Evolutionary conservation across 164 flowering plant species (phyloP).

Genomic region (Platanus orientalis): DNA sequence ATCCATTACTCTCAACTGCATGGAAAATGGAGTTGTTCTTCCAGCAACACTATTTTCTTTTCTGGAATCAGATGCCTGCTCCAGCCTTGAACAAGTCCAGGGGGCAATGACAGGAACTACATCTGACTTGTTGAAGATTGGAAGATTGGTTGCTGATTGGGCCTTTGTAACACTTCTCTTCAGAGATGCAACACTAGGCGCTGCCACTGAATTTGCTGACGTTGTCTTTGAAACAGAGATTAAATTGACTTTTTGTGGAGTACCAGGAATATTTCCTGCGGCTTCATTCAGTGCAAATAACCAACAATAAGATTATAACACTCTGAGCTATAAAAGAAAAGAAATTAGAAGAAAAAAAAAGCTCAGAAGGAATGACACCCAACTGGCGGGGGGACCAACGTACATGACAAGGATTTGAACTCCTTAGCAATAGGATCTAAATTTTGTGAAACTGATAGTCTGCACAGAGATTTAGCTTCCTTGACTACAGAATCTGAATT

Average conservation of each 20-base stretch:
- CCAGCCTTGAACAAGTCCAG: slow-evolving; percentile 44
- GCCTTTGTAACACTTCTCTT: slow-evolving; percentile 48
- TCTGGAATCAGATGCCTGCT: slow-evolving; percentile 57
- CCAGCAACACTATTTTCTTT: slow-evolving; percentile 47
- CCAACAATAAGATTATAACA: slow-evolving; percentile 5
- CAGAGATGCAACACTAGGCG: slow-evolving; percentile 35
- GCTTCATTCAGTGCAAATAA: slow-evolving; percentile 37
- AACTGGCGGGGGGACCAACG: slow-evolving; percentile 10
- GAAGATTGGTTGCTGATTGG: slow-evolving; percentile 41
- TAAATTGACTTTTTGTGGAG: slow-evolving; percentile 65
- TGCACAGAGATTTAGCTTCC: slow-evolving; percentile 58
- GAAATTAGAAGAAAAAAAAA: slow-evolving; percentile 1
- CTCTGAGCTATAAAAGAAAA: too few relatives aligned
- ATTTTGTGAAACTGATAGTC: slow-evolving; percentile 55
- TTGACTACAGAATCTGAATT: slow-evolving; percentile 53
- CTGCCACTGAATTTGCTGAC: slow-evolving; percentile 29
- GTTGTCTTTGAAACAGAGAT: slow-evolving; percentile 39
- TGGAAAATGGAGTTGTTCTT: slow-evolving; percentile 49
- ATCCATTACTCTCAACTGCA: slow-evolving; percentile 53
- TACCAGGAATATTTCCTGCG: slow-evolving; percentile 61
- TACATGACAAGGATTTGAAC: slow-evolving; percentile 57
- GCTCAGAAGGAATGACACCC: not conserved
- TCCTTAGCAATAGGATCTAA: slow-evolving; percentile 50
- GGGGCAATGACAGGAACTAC: slow-evolving; percentile 79
- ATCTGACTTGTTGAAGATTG: slow-evolving; percentile 56